phyloP scores from a whole-genome alignment of 75 land plant species.

The Cupressus sempervirens region DNA sequence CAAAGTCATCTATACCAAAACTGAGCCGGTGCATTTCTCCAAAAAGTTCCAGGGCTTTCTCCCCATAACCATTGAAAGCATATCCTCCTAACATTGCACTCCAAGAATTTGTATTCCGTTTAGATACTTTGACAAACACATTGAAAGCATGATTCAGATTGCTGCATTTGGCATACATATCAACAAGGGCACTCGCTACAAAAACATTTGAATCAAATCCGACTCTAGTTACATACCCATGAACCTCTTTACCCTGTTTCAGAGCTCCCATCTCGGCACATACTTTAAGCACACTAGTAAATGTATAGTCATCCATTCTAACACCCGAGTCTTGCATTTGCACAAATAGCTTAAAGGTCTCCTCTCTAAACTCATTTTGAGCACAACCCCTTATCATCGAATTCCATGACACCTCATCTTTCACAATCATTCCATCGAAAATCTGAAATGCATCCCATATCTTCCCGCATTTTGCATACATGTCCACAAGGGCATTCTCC shows the following conservation, averaged over 20 bases:
- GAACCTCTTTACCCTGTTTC: conserved; percentile 30
- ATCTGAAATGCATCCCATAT: conserved; percentile 18
- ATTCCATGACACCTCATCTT: conserved; percentile 31
- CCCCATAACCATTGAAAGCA: conserved; percentile 23
- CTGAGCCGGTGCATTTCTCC: conserved; percentile 15
- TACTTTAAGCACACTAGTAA: conserved; percentile 28
- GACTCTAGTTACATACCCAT: conserved; percentile 20
- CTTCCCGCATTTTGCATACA: conserved; percentile 32
- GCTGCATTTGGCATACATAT: conserved; percentile 44
- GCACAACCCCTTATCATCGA: conserved; percentile 26
- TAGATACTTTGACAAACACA: conserved; percentile 17
- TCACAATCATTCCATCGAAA: conserved; percentile 19
- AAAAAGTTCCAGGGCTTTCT: conserved; percentile 26
- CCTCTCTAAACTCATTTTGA: conserved; percentile 18
- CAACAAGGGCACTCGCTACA: conserved; percentile 28
- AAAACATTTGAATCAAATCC: conserved; percentile 19
- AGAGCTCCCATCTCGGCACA: conserved; percentile 26
- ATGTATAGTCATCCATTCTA: conserved; percentile 33
- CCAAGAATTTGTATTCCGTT: conserved; percentile 25
- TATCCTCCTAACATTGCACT: conserved; percentile 35
- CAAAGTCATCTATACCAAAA: background rate
- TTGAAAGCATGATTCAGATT: conserved; percentile 15
- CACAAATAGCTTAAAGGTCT: conserved; percentile 22
- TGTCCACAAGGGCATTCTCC: conserved; percentile 29
- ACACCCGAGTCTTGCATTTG: conserved; percentile 21